Base-by-base conservation (phyloP, 192 early-diverging fungal species). In the Thoreauomyces humboldtii region DNA sequence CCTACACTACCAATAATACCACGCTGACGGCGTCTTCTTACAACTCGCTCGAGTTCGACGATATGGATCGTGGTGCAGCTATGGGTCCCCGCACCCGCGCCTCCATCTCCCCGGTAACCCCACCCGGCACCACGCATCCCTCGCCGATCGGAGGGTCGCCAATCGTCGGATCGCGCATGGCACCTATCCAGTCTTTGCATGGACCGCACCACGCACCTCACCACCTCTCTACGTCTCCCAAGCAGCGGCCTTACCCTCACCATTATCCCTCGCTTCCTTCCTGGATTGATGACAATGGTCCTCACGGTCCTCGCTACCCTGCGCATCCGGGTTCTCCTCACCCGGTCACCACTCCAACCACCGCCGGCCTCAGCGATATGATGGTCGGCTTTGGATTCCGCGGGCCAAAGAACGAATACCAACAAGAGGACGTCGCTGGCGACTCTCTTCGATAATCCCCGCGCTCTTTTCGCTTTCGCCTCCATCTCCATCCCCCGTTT, bases 331-430 rank as follows among this genome's bases (percentile, higher is more conserved):
- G 25, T 4, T 36, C 53, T 22, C 17, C 19, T 15, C 34, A 25
- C 27, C 59, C 45, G 24, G 21, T 61, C 27, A 33, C 64, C 7
- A 33, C 54, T 24, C 59, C 0, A 41, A 24, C 59, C 38, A 43
- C 36, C 53, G 43, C 7, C 53, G 64, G 58, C 12, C 27, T 66
- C 1, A 44, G 25, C 37, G 24, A 66, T 25, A 37, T 66, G 53
- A 66, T 66, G 51, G 64, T 35, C 41, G 64, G 64, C 17, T 56
- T 66, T 32, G 59, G 59, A 22, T 61, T 61, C 55, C 55, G 55
- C 35, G 35, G 34, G n/a, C 55, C 34, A 27, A 52, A 52, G 27
- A 52, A 52, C 2, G 35, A 57, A 2, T 17, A 57, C 2, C 32
- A 3, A 7, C 47, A 50, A 12, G 47, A 24, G 47, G 7, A 50